Conservation (phyloP, 1,284 basidiomycete genomes). For the Apiotrichum brassicae region DNA sequence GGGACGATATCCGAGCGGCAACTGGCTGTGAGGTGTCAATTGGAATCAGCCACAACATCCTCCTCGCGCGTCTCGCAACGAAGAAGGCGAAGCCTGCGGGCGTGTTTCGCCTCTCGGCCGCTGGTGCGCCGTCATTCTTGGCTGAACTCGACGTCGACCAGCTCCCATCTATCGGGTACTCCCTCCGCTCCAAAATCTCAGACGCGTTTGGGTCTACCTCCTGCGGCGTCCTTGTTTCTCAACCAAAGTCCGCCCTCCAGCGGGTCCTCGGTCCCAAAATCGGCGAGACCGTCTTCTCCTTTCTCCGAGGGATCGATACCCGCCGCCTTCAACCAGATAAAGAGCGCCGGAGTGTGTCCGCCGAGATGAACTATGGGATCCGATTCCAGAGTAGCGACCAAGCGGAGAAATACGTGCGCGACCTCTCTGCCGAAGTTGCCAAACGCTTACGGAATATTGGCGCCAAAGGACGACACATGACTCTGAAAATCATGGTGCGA, state of each 20-base stretch:
- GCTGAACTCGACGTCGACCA: slow-evolving; percentile 74
- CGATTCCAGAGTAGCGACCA: slow-evolving; percentile 77
- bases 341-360: slow-evolving; percentile 76
- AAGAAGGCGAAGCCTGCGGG: slow-evolving; percentile 78
- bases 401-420: slow-evolving; percentile 67
- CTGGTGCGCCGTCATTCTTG: slow-evolving; percentile 56
- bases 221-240: slow-evolving; percentile 61
- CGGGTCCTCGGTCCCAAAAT: slow-evolving; percentile 72
- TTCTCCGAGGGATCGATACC: slow-evolving; percentile 74
- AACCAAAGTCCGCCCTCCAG: slow-evolving; percentile 60
- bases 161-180: slow-evolving; percentile 79
- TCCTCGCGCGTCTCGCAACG: slow-evolving; percentile 86
- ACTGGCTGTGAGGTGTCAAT: slow-evolving; percentile 89
- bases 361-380: slow-evolving; percentile 94
- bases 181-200: slow-evolving; percentile 58
- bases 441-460: slow-evolving; percentile 61
- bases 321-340: slow-evolving; percentile 73
- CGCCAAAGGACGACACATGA: slow-evolving; percentile 65
- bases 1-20: slow-evolving; percentile 63
- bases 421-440: slow-evolving; percentile 70
- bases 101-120: slow-evolving; percentile 58
- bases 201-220: slow-evolving; percentile 68
- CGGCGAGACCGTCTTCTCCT: slow-evolving; percentile 78
- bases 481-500: slow-evolving; percentile 82
- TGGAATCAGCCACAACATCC: slow-evolving; percentile 84